Percentiles rank a stretch among this genome's conserved stretches.
Evolutionary conservation across 139 green algal genomes (phyloP).

Genomic region (Chlorella vulgaris): DNA sequence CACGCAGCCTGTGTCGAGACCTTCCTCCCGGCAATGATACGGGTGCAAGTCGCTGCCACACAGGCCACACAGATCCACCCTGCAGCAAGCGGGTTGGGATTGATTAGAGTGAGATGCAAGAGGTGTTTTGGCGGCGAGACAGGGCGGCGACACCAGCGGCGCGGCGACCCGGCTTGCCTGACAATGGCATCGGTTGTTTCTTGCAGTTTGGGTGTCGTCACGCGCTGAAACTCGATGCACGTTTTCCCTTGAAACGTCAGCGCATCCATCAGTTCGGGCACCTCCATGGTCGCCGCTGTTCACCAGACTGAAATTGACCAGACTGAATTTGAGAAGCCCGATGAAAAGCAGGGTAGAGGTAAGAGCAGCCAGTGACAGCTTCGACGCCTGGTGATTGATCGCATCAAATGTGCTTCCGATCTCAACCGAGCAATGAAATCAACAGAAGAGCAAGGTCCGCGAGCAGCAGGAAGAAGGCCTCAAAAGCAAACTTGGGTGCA

Average conservation of each 20-base stretch:
- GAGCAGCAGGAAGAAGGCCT: slow-evolving; percentile 66
- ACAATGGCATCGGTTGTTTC: slow-evolving; percentile 24
- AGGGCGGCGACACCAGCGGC: not conserved
- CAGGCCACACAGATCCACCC: slow-evolving; percentile 23
- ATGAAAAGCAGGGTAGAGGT: no score
- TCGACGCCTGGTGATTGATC: no score
- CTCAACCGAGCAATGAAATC: no score
- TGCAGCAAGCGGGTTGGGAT: no score
- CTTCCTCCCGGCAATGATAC: slow-evolving; percentile 13
- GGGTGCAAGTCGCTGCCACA: slow-evolving; percentile 43
- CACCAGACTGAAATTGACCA: not conserved
- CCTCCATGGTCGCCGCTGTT: not conserved
- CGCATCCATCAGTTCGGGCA: slow-evolving; percentile 28
- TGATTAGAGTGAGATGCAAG: no score
- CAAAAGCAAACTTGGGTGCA: slow-evolving; percentile 90
- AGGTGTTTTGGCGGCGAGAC: no score
- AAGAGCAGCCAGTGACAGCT: no score
- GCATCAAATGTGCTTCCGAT: no score
- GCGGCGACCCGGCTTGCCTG: not conserved
- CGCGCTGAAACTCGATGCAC: slow-evolving; percentile 11
- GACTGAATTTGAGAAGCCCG: no score
- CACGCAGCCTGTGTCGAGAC: slow-evolving; percentile 29
- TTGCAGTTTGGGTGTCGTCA: slow-evolving; percentile 22
- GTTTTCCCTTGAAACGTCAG: slow-evolving; percentile 41
- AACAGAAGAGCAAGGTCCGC: slow-evolving; percentile 40